Percentiles rank a stretch among this genome's conserved stretches.
phyloP scores from a whole-genome alignment of 2,329 filamentous ascomycete species.

The Diaporthe sp. region DNA sequence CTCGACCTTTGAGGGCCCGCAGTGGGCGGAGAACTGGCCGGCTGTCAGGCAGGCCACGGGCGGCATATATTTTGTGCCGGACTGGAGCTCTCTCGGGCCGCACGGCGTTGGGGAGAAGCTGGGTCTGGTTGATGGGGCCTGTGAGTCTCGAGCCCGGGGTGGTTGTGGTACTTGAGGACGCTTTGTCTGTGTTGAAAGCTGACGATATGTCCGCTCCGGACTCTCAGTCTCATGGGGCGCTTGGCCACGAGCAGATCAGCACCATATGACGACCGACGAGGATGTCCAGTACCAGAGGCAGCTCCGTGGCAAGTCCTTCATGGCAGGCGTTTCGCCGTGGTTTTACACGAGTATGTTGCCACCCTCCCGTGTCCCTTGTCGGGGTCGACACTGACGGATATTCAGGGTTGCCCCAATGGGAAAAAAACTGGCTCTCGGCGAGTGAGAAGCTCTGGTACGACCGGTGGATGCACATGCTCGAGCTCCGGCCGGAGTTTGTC shows the following conservation, averaged over 20 bases:
- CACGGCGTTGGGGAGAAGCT: slow-evolving; percentile 37
- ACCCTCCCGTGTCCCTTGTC: slow-evolving; percentile 58
- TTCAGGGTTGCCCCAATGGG: slow-evolving; percentile 42
- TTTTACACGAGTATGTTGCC: slow-evolving; percentile 61
- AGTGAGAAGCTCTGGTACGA: slow-evolving; percentile 69
- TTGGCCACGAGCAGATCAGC: slow-evolving; percentile 60
- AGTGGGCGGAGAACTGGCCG: slow-evolving; percentile 58
- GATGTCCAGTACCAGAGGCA: slow-evolving; percentile 56
- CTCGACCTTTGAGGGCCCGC: slow-evolving; percentile 66
- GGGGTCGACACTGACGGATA: slow-evolving; percentile 55
- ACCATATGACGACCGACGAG: slow-evolving; percentile 54
- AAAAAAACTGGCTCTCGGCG: slow-evolving; percentile 71
- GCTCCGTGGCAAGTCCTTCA: slow-evolving; percentile 61
- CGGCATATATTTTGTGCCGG: slow-evolving; percentile 59
- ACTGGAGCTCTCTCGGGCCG: slow-evolving; percentile 61
- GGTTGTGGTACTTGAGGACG: not conserved
- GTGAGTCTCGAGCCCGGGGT: slow-evolving; percentile 46
- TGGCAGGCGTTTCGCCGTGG: slow-evolving; percentile 61
- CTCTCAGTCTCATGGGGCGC: slow-evolving; percentile 63
- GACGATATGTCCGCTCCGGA: not conserved
- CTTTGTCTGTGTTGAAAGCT: not conserved
- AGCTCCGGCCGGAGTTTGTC: slow-evolving; percentile 65
- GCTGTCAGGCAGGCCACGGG: slow-evolving; percentile 54
- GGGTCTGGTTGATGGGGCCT: slow-evolving; percentile 38
- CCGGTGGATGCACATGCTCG: slow-evolving; percentile 68